Evolutionary conservation across 441 rosid genomes (phyloP).

Genomic region (Oxalis stricta): DNA sequence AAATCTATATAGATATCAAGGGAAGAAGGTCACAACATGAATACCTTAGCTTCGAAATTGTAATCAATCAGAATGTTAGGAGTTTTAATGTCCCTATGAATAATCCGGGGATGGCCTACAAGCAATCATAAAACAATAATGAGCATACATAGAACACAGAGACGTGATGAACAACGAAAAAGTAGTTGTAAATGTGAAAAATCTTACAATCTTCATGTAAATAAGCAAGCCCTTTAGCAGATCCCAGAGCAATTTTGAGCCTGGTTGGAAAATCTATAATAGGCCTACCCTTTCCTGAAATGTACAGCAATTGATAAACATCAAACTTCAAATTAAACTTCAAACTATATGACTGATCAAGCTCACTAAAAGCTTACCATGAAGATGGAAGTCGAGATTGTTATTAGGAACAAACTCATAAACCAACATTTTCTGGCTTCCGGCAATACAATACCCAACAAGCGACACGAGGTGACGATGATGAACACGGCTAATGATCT

Average conservation of each 20-base stretch:
- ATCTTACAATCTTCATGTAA: slow-evolving; percentile 81
- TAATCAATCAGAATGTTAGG: slow-evolving; percentile 69
- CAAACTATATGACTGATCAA: neutral
- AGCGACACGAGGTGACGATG: slow-evolving; percentile 85
- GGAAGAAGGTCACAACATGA: neutral
- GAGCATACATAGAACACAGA: neutral
- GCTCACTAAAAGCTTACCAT: slow-evolving; percentile 23
- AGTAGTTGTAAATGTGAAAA: neutral
- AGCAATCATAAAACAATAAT: neutral
- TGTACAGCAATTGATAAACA: neutral
- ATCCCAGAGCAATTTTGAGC: slow-evolving; percentile 64
- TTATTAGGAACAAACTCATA: slow-evolving; percentile 72
- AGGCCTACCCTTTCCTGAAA: slow-evolving; percentile 40
- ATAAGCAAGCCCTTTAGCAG: slow-evolving; percentile 85
- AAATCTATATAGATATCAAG: neutral
- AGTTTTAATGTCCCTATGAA: slow-evolving; percentile 80
- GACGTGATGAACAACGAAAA: neutral
- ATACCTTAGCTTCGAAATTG: slow-evolving; percentile 57
- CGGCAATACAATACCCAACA: slow-evolving; percentile 59
- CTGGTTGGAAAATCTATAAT: slow-evolving; percentile 50
- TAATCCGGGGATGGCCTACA: slow-evolving; percentile 71
- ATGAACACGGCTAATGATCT: slow-evolving; percentile 80
- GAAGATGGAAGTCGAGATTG: slow-evolving; percentile 72
- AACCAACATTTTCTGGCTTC: slow-evolving; percentile 44
- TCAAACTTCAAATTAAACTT: neutral